phyloP scores from a whole-genome alignment of 352 stramenopile genomes.

The Phytophthora pistaciae region DNA sequence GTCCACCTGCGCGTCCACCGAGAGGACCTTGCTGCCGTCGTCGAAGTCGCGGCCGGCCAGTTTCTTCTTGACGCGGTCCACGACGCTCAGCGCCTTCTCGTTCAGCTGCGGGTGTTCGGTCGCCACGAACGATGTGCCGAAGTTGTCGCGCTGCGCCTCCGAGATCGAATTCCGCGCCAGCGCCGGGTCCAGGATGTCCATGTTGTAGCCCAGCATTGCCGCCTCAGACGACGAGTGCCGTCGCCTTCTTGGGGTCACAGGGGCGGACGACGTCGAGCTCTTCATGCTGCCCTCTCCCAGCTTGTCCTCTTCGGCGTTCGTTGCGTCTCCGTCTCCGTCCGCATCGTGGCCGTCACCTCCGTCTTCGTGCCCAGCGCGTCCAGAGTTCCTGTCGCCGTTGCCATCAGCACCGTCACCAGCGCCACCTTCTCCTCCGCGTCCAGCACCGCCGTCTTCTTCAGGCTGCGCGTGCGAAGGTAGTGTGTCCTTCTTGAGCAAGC shows the following conservation, averaged over 20 bases:
- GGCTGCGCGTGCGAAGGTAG: constrained; percentile 80
- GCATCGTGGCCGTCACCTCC: constrained; percentile 24
- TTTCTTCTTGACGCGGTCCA: constrained; percentile 99
- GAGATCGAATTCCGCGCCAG: constrained; percentile 74
- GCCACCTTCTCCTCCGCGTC: constrained; percentile 35
- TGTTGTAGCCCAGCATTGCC: constrained; percentile 66
- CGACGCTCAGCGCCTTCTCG: constrained; percentile 95
- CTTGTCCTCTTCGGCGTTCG: constrained; percentile 47
- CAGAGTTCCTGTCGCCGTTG: constrained; percentile 28
- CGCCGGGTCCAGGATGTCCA: constrained; percentile 67
- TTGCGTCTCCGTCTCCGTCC: constrained; percentile 31
- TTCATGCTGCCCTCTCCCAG: constrained; percentile 56
- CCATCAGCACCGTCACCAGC: constrained; percentile 29
- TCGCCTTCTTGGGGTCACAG: constrained; percentile 51
- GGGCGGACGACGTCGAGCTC: constrained; percentile 59
- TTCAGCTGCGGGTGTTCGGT: constrained; percentile 85
- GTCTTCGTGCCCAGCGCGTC: constrained; percentile 23
- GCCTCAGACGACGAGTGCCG: constrained; percentile 71
- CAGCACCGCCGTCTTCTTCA: constrained; percentile 57
- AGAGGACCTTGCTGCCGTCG: constrained; percentile 81
- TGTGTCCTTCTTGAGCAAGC: constrained; percentile 92
- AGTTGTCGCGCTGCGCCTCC: constrained; percentile 61
- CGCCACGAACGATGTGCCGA: constrained; percentile 57
- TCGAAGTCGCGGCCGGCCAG: constrained; percentile 98
- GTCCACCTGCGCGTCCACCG: constrained; percentile 96